These are phyloP conservation scores for Acanthamoeba lenticulata DNA, from an alignment of 208 protist genomes.

Conservation along the genomic window DNA sequence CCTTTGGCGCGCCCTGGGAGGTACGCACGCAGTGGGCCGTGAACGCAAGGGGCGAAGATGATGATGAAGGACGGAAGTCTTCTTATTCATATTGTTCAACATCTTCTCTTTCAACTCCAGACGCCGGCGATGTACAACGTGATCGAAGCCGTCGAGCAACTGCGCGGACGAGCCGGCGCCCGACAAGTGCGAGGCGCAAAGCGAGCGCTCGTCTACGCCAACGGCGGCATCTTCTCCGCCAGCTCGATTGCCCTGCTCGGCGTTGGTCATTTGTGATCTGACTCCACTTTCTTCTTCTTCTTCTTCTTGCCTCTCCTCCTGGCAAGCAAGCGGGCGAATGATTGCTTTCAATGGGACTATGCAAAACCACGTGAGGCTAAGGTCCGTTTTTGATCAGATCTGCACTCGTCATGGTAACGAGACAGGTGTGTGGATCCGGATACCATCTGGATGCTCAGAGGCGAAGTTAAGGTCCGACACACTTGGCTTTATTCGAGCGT, in stretches of 20 bases:
- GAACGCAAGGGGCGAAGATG: no score
- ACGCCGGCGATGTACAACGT: constrained; percentile 89
- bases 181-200: constrained; percentile 84
- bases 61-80: no score
- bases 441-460: no score
- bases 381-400: no score
- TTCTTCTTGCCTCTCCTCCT: not conserved
- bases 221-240: constrained; percentile 90
- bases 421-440: no score
- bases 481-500: no score
- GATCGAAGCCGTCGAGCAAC: constrained; percentile 84
- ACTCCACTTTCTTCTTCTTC: no score
- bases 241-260: constrained; percentile 89
- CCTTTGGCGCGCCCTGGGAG: constrained; percentile 89
- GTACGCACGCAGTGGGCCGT: constrained; percentile 44
- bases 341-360: not conserved
- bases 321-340: no score
- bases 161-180: constrained; percentile 78
- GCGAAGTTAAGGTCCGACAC: no score
- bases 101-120: not conserved
- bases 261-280: constrained; percentile 70
- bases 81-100: not conserved
- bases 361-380: not conserved
- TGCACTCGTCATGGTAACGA: no score
- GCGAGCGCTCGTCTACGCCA: constrained; percentile 91